Conservation (phyloP, 306 rosid genomes). For the Gastrolobium villosum region DNA sequence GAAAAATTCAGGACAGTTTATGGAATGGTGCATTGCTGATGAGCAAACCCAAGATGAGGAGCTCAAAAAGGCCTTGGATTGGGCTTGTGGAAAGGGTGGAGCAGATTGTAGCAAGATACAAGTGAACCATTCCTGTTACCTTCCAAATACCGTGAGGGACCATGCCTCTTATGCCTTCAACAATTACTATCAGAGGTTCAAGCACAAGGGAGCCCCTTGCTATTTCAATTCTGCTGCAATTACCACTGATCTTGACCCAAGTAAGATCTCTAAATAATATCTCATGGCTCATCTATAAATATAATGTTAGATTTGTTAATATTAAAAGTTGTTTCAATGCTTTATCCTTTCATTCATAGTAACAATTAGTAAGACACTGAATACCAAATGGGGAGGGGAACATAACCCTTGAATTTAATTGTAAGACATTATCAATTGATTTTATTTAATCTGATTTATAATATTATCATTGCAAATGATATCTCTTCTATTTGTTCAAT, state of each 20-base stretch:
- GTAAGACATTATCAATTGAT: slow-evolving; percentile 8
- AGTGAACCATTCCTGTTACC: slow-evolving; percentile 62
- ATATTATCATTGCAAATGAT: neutral
- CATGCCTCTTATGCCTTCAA: slow-evolving; percentile 84
- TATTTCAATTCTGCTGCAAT: slow-evolving; percentile 81
- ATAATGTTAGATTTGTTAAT: neutral
- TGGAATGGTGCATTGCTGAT: slow-evolving; percentile 88
- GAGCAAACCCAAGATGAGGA: slow-evolving; percentile 78
- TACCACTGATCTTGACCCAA: slow-evolving; percentile 82
- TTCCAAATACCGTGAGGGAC: slow-evolving; percentile 70
- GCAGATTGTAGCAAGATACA: slow-evolving; percentile 72
- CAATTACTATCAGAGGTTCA: slow-evolving; percentile 71
- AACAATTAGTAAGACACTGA: neutral
- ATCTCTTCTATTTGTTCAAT: slow-evolving; percentile 33
- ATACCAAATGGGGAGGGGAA: neutral
- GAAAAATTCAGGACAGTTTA: slow-evolving; percentile 59
- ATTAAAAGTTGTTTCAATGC: neutral
- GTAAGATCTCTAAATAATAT: slow-evolving; percentile 54
- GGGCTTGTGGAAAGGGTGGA: slow-evolving; percentile 79
- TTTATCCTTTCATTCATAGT: slow-evolving; percentile 7
- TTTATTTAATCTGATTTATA: neutral
- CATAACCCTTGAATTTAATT: slow-evolving; percentile 49
- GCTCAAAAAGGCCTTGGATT: slow-evolving; percentile 72
- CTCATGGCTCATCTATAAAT: slow-evolving; percentile 2
- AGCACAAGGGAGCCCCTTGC: slow-evolving; percentile 75